phyloP scores from a whole-genome alignment of 2,329 filamentous ascomycete species.

The Paecilomyces niveus region DNA sequence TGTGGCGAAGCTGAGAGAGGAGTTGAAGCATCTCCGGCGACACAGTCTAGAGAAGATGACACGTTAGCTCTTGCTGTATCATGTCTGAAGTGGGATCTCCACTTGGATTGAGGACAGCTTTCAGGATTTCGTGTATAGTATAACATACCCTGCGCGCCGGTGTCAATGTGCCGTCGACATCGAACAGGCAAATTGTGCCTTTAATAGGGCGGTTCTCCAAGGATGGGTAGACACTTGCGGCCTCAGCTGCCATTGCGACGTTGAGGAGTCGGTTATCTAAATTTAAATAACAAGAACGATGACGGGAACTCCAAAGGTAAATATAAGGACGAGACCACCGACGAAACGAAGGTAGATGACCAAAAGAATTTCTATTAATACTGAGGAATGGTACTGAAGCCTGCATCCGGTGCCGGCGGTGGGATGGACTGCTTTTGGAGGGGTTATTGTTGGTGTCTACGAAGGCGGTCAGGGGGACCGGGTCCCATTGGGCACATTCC shows the following conservation, averaged over 20 bases:
- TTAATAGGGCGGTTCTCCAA: constrained; percentile 78
- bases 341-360: not conserved
- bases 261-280: not conserved
- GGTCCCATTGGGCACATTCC: not conserved
- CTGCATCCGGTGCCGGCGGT: not conserved
- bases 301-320: not conserved
- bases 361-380: not conserved
- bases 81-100: not conserved
- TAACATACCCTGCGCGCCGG: constrained; percentile 66
- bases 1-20: constrained; percentile 73
- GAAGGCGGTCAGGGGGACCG: not conserved
- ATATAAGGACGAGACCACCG: constrained; percentile 4
- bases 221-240: constrained; percentile 53
- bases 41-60: constrained; percentile 45
- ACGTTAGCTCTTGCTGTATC: constrained; percentile 1
- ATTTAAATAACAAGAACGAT: not conserved
- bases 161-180: constrained; percentile 90
- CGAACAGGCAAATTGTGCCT: constrained; percentile 92
- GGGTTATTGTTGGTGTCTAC: not conserved
- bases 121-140: not conserved
- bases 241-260: constrained; percentile 22
- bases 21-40: constrained; percentile 76
- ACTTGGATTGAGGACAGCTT: not conserved
- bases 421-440: not conserved
- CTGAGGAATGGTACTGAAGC: not conserved